Evolutionary conservation across 208 protist species (phyloP).

Genomic region (Lotmaria passim): DNA sequence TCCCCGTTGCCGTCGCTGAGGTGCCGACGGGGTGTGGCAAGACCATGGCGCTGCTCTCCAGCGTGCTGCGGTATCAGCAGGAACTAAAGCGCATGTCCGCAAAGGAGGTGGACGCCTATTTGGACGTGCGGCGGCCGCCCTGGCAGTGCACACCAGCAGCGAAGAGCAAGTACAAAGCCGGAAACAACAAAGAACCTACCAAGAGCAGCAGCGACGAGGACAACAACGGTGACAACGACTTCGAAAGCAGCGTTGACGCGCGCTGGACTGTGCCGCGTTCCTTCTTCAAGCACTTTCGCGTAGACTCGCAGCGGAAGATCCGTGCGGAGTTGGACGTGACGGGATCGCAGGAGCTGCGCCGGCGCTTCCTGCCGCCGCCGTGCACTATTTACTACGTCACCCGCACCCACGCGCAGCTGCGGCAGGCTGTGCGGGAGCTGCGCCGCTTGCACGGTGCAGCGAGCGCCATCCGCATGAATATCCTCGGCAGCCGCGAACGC

Average conservation of each 20-base stretch:
- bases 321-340: constrained; percentile 58
- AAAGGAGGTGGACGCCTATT: constrained; percentile 91
- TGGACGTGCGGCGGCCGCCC: constrained; percentile 72
- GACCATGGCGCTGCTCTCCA: constrained; percentile 95
- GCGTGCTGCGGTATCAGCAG: constrained; percentile 75
- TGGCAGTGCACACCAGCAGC: constrained; percentile 31
- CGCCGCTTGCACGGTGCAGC: constrained; percentile 61
- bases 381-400: constrained; percentile 95
- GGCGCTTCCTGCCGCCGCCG: constrained; percentile 51
- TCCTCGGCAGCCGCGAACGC: constrained; percentile 94
- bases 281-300: constrained; percentile 71
- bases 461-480: constrained; percentile 77
- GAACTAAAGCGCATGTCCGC: constrained; percentile 94
- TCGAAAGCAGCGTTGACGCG: constrained; percentile 13
- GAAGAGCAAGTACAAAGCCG: not conserved
- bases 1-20: constrained; percentile 84
- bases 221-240: not conserved
- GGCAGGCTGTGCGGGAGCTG: constrained; percentile 95
- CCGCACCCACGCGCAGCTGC: constrained; percentile 97
- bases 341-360: constrained; percentile 58
- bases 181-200: too few relatives aligned
- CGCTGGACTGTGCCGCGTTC: constrained; percentile 38
- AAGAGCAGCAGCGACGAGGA: not conserved
- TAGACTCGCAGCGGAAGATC: constrained; percentile 30
- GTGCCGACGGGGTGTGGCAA: constrained; percentile 98